A percentile compares a stretch with the other conserved stretches of the same genome.
Evolutionary conservation across 1,139 yeast species (phyloP).

Genomic region (Torulaspora pretoriensis): DNA sequence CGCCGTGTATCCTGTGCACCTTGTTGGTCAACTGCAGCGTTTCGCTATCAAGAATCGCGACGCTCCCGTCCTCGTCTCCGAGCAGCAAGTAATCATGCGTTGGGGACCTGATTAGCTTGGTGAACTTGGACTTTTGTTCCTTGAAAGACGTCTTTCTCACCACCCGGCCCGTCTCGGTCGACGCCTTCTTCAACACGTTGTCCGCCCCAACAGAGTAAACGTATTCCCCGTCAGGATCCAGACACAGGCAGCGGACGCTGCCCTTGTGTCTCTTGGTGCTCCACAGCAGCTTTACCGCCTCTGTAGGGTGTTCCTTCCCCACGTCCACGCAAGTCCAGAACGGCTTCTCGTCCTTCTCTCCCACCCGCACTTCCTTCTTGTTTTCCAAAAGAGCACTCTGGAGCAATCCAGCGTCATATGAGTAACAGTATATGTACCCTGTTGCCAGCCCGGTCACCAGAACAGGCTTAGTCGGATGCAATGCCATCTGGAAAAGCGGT

Average conservation of each 20-base stretch:
- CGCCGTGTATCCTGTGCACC: constrained; percentile 53
- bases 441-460: constrained; percentile 71
- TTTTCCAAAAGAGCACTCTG: constrained; percentile 33
- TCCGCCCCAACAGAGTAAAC: constrained; percentile 77
- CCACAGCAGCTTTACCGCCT: constrained; percentile 53
- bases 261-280: constrained; percentile 87
- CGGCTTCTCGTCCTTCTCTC: constrained; percentile 40
- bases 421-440: constrained; percentile 62
- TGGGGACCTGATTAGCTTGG: constrained; percentile 59
- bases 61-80: constrained; percentile 77
- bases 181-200: constrained; percentile 70
- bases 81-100: constrained; percentile 63
- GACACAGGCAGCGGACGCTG: constrained; percentile 70
- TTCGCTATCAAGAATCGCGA: constrained; percentile 59
- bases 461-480: constrained; percentile 70
- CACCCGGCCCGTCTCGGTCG: constrained; percentile 72
- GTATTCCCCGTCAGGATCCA: constrained; percentile 50
- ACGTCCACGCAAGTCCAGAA: constrained; percentile 41
- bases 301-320: constrained; percentile 38
- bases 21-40: constrained; percentile 42
- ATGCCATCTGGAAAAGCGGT: constrained; percentile 72
- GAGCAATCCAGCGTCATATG: constrained; percentile 49
- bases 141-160: constrained; percentile 45
- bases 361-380: constrained; percentile 17
- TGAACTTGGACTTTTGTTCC: constrained; percentile 42